Base-by-base conservation (phyloP, 2,329 filamentous ascomycete genomes). In the Lanzia echinophila region DNA sequence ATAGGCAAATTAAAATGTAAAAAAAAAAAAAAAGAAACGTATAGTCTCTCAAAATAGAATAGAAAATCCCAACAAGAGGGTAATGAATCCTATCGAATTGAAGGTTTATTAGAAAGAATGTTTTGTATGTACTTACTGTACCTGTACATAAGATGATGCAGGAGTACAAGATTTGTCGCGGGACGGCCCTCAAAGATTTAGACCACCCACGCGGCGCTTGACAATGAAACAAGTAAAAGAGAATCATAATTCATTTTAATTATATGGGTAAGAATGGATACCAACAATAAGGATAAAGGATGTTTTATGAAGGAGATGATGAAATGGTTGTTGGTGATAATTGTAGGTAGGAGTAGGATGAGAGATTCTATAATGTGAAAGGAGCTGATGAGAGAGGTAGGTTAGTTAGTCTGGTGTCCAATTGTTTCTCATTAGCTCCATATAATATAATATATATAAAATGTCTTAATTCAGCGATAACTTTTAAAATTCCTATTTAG, bases 351-450 rank as follows among this genome's bases (percentile, higher is more conserved):
- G 15, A 28, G 38, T 28, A 4, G 24, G 38, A 19, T 19, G 38
- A 41, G 17, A n/a, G 38, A 41, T n/a, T 41, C 13, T 17, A 39
- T 33, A 22, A 46, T 39, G 20, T 38, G 13, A 20, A 20, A 17
- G n/a, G 15, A 39, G n/a, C 10, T 7, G 36, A 47, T 20, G 28
- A 33, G 15, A n/a, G n/a, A 28, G 36, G 32, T 20, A 46, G 32
- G 31, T 38, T 50, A 17, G 15, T 24, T 39, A 42, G 50, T 53
- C 50, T 46, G 50, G 24, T 53, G 50, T 39, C 43, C 50, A 53
- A 53, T 53, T 53, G 43, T 53, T 42, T 53, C 50, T 39, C 19
- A 19, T 32, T n/a, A 10, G 15, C n/a, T 28, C 43, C 17, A 22
- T 13, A 13, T 43, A 22, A 7, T 33, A 33, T 33, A 6, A 33